Evolutionary conservation across 2,329 filamentous ascomycete genomes (phyloP).

Genomic region (Penicillium sp.): DNA sequence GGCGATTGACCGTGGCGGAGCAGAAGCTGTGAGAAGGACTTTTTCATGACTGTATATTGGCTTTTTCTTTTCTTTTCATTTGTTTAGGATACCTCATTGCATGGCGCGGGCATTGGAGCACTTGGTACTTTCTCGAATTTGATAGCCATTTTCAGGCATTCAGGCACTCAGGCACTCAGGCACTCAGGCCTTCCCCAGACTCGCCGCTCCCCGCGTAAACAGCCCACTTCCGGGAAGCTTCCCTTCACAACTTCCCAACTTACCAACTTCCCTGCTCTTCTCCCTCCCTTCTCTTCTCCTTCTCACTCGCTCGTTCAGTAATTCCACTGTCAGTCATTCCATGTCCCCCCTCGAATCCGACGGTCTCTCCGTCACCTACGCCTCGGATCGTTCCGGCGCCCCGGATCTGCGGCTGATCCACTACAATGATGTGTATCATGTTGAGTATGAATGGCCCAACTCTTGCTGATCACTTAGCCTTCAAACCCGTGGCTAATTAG

Average conservation of each 20-base stretch:
- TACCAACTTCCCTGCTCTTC: too few species aligned
- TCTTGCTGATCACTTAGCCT: not conserved
- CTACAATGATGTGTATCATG: constrained; percentile 94
- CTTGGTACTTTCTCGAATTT: not conserved
- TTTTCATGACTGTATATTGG: not conserved
- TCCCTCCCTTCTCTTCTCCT: not conserved
- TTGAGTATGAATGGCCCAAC: constrained; percentile 58
- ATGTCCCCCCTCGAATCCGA: constrained; percentile 37
- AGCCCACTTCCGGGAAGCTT: constrained; percentile 1
- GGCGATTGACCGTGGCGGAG: constrained; percentile 46
- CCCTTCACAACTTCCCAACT: not conserved
- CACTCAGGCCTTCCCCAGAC: constrained; percentile 17
- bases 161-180: constrained; percentile 14
- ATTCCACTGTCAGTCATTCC: not conserved
- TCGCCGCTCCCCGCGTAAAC: constrained; percentile 16
- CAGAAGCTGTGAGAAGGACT: constrained; percentile 24
- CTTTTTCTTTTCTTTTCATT: constrained; percentile 4
- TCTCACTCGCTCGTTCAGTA: not conserved
- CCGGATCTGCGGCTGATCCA: constrained; percentile 83
- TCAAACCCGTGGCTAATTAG: constrained; percentile 1
- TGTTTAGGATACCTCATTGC: constrained; percentile 26
- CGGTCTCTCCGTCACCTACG: constrained; percentile 47
- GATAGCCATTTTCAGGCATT: constrained; percentile 12
- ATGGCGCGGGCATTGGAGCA: constrained; percentile 22
- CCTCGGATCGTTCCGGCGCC: constrained; percentile 48